phyloP scores from a whole-genome alignment of 805 yeast species.

The Candida railenensis region DNA sequence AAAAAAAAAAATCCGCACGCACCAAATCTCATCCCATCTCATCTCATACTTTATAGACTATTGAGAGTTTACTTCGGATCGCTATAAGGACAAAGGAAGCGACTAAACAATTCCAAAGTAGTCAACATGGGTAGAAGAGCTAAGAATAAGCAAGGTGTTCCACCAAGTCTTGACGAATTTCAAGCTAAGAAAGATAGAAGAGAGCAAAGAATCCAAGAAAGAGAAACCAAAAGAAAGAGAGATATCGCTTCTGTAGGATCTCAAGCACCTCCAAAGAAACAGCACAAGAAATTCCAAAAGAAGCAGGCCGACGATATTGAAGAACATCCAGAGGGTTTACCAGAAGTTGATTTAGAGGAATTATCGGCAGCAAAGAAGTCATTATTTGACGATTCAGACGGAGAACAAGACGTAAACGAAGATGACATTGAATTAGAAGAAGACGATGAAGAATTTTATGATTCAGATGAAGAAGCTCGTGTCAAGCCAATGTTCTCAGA shows the following conservation, averaged over 20 bases:
- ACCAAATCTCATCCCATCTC: background rate
- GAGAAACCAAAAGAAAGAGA: conserved; percentile 27
- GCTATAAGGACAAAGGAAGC: too few relatives aligned
- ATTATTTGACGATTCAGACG: conserved; percentile 73
- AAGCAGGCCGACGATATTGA: conserved; percentile 31
- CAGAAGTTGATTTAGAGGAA: conserved; percentile 68
- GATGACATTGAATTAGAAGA: conserved; percentile 28
- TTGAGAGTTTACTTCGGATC: too few relatives aligned
- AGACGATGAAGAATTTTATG: conserved; percentile 32
- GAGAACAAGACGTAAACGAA: conserved; percentile 51
- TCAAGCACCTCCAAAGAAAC: conserved; percentile 8
- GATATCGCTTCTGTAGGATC: conserved; percentile 14
- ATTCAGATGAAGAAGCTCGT: conserved; percentile 62
- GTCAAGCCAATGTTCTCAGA: conserved; percentile 81
- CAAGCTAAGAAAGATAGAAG: conserved; percentile 44
- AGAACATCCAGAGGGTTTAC: conserved; percentile 48
- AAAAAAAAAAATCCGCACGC: background rate
- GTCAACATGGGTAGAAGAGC: conserved; percentile 96
- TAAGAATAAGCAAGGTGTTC: conserved; percentile 88
- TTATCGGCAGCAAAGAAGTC: conserved; percentile 68
- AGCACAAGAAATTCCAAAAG: conserved; percentile 18
- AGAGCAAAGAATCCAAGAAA: conserved; percentile 20
- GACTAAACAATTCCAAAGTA: too few relatives aligned
- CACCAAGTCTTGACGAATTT: conserved; percentile 87
- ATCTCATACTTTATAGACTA: too few relatives aligned